Base-by-base conservation (phyloP, 2,329 filamentous ascomycete species). In the Ceratocystis huliohia region DNA sequence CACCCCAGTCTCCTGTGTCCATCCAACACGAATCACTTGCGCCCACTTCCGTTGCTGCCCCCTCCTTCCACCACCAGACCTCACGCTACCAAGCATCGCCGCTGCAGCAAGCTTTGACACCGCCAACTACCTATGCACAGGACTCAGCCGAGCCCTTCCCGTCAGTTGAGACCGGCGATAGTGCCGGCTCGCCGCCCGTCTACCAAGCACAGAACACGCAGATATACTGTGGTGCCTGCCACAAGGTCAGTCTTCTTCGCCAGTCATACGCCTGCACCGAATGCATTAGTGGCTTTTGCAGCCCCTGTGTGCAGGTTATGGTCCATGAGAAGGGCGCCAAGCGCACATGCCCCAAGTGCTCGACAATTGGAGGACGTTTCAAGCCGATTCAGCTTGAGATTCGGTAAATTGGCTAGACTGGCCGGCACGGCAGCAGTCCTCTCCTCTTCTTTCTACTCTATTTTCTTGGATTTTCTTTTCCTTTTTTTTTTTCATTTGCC, bases 191-290 rank as follows among this genome's bases (percentile, higher is more conserved):
- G n/a, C 92, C 90, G 1, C 84, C 84, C 25, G 87, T 82, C 72
- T 88, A 88, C 77, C 84, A 84, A 20, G 86, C 87, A 6, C 88
- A 91, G 65, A 82, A 82, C 69, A 88, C 93, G 2, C 89, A 96
- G 74, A 96, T 97, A 53, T 96, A 96, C 74, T 97, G 93, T 74
- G 89, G 92, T 22, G 89, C 88, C 61, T 97, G 93, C 73, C 86
- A 89, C 70, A 84, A 87, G 46, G 80, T 91, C 20, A 92, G 88
- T 64, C 78, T 87, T 10, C 78, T 97, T 30, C 87, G 86, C 72
- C 88, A 93, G 72, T 94, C 90, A 44, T 96, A 91, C 73, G 93
- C 93, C 25, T 97, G 93, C 75, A 96, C 92, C 0, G 92, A 96
- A 75, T 97, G 94, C 75, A 96, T 97, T 69, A 96, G 91, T 74